Percentiles rank a stretch among this genome's conserved stretches.
Evolutionary conservation across 352 stramenopile species (phyloP).

Genomic region (Phytophthora parvispora): DNA sequence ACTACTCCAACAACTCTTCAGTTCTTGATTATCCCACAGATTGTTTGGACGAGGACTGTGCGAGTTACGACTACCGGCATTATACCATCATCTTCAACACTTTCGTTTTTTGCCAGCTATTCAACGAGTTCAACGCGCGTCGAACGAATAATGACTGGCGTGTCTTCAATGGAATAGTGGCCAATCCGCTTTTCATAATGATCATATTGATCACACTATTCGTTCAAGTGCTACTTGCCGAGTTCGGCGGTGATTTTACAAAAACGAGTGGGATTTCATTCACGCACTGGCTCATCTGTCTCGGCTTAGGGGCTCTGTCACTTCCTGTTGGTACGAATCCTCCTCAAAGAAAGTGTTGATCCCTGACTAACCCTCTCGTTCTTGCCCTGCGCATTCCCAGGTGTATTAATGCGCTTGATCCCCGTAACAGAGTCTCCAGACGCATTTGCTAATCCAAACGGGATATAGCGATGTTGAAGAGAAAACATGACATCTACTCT

Average conservation of each 20-base stretch:
- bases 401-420: slow-evolving; percentile 81
- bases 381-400: slow-evolving; percentile 24
- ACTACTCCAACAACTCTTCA: slow-evolving; percentile 58
- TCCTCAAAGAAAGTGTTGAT: neutral
- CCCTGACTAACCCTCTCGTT: slow-evolving; percentile 1
- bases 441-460: slow-evolving; percentile 83
- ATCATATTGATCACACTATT: slow-evolving; percentile 94
- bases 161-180: slow-evolving; percentile 93
- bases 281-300: slow-evolving; percentile 67
- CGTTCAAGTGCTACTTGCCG: slow-evolving; percentile 97
- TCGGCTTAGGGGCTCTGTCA: slow-evolving; percentile 69
- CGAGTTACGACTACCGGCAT: slow-evolving; percentile 89
- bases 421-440: slow-evolving; percentile 69
- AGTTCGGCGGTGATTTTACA: slow-evolving; percentile 94
- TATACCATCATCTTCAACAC: slow-evolving; percentile 99
- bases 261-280: slow-evolving; percentile 80
- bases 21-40: slow-evolving; percentile 53
- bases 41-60: slow-evolving; percentile 62
- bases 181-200: slow-evolving; percentile 94
- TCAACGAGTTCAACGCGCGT: slow-evolving; percentile 89
- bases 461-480: slow-evolving; percentile 50
- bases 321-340: slow-evolving; percentile 71
- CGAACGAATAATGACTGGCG: slow-evolving; percentile 97
- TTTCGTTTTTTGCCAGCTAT: slow-evolving; percentile 98
- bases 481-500: neutral